Base-by-base conservation (phyloP, 768 basidiomycete genomes). In the Exidia glandulosa region DNA sequence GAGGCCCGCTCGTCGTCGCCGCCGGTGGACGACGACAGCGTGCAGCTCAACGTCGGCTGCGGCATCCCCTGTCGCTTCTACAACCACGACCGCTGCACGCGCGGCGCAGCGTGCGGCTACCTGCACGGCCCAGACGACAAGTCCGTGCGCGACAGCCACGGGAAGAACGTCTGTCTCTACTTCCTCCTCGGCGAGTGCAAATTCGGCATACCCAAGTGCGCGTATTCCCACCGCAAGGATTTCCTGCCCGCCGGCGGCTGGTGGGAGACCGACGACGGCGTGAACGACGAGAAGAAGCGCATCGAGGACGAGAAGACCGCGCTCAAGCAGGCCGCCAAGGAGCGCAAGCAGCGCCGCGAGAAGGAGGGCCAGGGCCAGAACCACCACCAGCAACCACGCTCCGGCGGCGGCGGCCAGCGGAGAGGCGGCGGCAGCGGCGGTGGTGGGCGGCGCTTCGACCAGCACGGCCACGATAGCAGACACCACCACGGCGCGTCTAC, bases 121-220 rank as follows among this genome's bases (percentile, higher is more conserved):
- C 80, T 76, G 23, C 82, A 85, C 66, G 78, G 80, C 0, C 81
- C 82, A 0, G 81, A 84, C 61, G 65, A 73, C 45, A 79, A 77
- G 66, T 83, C 82, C 61, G 74, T 81, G 14, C 73, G 81, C 23
- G 79, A 85, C 62, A 76, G 13, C 67, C 82, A 54, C 30, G 82
- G 82, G 1, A 74, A 75, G 57, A 85, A 81, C 57, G 79, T 81
- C 23, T 82, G 80, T 64, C 36, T 73, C 5, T 70, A 72, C 61
- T 76, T 70, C 61, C 65, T 81, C 27, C 62, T 79, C 10, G 73
- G 68, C 13, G 61, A 62, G 1, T 80, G 80, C 71, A 72, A 69
- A 56, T 77, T 73, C 62, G 70, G 73, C 10, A 65, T 56, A 10
- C 54, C 63, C 3, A 70, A 68, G 45, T 84, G 81, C 63, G 72